Evolutionary conservation across 2,329 filamentous ascomycete species (phyloP).

Genomic region (Curvularia sp.): DNA sequence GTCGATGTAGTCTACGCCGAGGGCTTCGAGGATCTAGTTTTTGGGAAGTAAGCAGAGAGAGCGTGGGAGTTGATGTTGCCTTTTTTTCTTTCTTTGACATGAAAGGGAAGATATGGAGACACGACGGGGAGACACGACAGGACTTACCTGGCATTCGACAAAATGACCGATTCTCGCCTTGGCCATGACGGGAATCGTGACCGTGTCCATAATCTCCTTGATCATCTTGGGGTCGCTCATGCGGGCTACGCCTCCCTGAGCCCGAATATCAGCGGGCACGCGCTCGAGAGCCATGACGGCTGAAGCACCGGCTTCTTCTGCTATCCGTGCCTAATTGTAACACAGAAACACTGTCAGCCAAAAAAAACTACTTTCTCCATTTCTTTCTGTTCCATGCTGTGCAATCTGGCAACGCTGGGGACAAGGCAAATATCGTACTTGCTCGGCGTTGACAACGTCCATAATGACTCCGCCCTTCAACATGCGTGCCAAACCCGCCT

Average conservation of each 20-base stretch:
- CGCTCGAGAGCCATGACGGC: slow-evolving; percentile 99
- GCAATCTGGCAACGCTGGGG: no score
- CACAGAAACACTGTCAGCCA: no score
- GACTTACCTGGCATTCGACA: slow-evolving; percentile 83
- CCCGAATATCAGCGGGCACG: slow-evolving; percentile 94
- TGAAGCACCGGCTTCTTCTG: slow-evolving; percentile 92
- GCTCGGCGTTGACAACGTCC: slow-evolving; percentile 94
- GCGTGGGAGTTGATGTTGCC: no score
- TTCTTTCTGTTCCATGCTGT: no score
- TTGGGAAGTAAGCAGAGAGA: background rate
- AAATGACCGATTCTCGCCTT: slow-evolving; percentile 98
- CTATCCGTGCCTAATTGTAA: slow-evolving; percentile 93
- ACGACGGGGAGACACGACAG: no score
- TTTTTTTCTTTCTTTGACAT: no score
- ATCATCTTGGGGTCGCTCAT: slow-evolving; percentile 98
- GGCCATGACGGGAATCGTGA: slow-evolving; percentile 98
- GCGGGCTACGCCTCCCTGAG: slow-evolving; percentile 88
- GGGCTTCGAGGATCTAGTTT: slow-evolving; percentile 87
- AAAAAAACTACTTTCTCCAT: no score
- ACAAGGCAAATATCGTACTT: slow-evolving; percentile 57
- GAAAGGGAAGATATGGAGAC: background rate
- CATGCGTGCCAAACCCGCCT: slow-evolving; percentile 96
- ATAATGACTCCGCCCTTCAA: slow-evolving; percentile 99
- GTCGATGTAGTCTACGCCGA: slow-evolving; percentile 97
- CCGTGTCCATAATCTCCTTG: slow-evolving; percentile 90